phyloP scores from a whole-genome alignment of 2,329 filamentous ascomycete genomes.

The Ophiostoma sp. region DNA sequence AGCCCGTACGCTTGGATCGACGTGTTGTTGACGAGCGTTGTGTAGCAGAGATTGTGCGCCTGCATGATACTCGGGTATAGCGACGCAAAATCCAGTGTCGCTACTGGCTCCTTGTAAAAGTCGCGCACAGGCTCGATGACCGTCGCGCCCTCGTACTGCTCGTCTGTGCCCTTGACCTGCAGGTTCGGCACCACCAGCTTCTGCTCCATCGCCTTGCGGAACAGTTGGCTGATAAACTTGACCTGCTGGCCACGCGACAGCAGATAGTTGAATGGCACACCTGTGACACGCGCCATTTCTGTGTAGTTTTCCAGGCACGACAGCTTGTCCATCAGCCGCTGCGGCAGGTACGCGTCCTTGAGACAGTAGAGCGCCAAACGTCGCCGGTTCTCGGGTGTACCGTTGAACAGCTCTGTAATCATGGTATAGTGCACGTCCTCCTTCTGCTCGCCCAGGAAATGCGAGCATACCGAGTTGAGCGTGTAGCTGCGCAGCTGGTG shows the following conservation, averaged over 20 bases:
- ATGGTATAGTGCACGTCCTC: slow-evolving; percentile 98
- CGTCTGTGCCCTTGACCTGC: slow-evolving; percentile 62
- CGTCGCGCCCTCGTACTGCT: slow-evolving; percentile 95
- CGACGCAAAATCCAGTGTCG: slow-evolving; percentile 96
- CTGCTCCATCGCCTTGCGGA: slow-evolving; percentile 88
- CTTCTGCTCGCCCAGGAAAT: slow-evolving; percentile 95
- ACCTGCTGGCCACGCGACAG: slow-evolving; percentile 91
- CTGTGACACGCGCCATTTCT: slow-evolving; percentile 98
- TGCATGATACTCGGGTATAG: slow-evolving; percentile 99
- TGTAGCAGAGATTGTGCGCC: slow-evolving; percentile 97
- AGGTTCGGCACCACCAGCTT: slow-evolving; percentile 91
- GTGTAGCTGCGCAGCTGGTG: slow-evolving; percentile 96
- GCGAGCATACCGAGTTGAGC: slow-evolving; percentile 88
- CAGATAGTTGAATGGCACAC: slow-evolving; percentile 93
- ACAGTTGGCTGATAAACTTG: slow-evolving; percentile 95
- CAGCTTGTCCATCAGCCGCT: slow-evolving; percentile 91
- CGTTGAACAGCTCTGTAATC: slow-evolving; percentile 98
- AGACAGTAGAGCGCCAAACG: slow-evolving; percentile 92
- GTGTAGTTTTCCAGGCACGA: slow-evolving; percentile 99
- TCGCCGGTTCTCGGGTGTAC: slow-evolving; percentile 84
- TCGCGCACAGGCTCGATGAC: slow-evolving; percentile 93
- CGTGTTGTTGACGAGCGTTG: slow-evolving; percentile 76
- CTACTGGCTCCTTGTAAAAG: slow-evolving; percentile 92
- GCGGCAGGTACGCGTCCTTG: slow-evolving; percentile 94
- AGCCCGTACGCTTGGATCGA: slow-evolving; percentile 70